Percentiles rank a stretch among this genome's conserved stretches.
phyloP scores from a whole-genome alignment of 2,329 filamentous ascomycete species.

The Didymella keratinophila region DNA sequence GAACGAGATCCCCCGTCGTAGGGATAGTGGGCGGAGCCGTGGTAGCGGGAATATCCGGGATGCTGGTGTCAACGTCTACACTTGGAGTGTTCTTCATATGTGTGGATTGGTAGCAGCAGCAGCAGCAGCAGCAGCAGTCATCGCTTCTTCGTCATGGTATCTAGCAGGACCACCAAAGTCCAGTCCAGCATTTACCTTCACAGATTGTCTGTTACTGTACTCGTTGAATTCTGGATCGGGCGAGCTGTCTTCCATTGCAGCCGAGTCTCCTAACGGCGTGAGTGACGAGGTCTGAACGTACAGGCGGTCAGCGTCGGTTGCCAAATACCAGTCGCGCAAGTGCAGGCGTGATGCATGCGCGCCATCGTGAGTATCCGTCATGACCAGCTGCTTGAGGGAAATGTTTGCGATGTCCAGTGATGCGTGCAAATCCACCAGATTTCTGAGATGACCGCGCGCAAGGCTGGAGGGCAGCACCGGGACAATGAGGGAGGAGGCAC shows the following conservation, averaged over 20 bases:
- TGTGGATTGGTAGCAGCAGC: background rate
- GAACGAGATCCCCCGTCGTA: conserved; percentile 9
- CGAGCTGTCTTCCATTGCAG: background rate
- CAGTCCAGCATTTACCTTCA: conserved; percentile 25
- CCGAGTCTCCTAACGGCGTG: background rate
- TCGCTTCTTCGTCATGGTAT: background rate
- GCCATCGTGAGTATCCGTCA: background rate
- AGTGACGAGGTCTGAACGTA: background rate
- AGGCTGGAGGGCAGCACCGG: background rate
- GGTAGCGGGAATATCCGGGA: background rate
- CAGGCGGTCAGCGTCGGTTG: background rate
- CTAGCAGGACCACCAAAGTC: background rate
- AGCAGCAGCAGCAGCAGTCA: background rate
- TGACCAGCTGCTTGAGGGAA: background rate
- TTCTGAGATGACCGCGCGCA: background rate
- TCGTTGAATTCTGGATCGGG: conserved; percentile 18
- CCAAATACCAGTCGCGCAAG: background rate
- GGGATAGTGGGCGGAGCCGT: background rate
- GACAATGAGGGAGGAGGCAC: background rate
- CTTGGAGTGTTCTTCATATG: background rate
- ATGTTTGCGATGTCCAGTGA: background rate
- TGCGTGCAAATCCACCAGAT: background rate
- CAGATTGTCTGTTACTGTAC: conserved; percentile 27
- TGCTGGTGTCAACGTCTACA: conserved; percentile 12
- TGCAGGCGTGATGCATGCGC: background rate